Conservation (phyloP, 306 rosid genomes). For the Corylus heterophylla region DNA sequence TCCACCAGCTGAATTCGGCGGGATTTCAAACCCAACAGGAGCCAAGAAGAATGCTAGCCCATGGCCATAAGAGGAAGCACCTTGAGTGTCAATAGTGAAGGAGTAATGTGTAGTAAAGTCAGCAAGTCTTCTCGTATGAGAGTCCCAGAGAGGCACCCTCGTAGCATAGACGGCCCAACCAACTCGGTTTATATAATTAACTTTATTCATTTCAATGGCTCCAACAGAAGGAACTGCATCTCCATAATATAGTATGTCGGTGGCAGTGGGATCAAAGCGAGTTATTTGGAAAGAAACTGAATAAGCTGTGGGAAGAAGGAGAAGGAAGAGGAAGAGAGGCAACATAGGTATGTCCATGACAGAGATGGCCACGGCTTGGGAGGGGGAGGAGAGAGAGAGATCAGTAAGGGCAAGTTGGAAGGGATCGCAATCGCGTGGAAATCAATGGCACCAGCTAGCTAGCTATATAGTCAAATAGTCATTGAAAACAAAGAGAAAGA, state of each 20-base stretch:
- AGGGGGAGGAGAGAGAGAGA: too few species aligned
- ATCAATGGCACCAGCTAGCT: too few species aligned
- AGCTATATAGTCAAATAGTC: too few species aligned
- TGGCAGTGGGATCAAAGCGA: neutral
- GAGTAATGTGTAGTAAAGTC: constrained; percentile 42
- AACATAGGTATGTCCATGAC: neutral
- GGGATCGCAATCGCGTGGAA: too few species aligned
- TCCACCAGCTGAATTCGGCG: neutral
- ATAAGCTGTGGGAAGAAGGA: neutral
- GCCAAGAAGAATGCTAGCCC: constrained; percentile 20
- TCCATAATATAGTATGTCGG: constrained; percentile 14
- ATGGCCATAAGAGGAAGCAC: neutral
- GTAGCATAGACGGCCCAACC: constrained; percentile 33
- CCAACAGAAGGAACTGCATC: constrained; percentile 21
- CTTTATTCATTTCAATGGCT: neutral
- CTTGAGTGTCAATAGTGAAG: constrained; percentile 26
- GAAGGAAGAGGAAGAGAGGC: neutral
- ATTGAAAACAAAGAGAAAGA: too few species aligned
- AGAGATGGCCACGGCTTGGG: constrained; percentile 10
- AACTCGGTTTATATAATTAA: constrained; percentile 5
- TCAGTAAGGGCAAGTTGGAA: too few species aligned
- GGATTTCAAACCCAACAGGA: constrained; percentile 9
- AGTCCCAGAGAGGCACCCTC: constrained; percentile 38
- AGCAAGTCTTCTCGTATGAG: constrained; percentile 21
- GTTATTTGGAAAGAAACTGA: constrained; percentile 19